A percentile compares a stretch with the other conserved stretches of the same genome.
Conservation (phyloP, 371 early-diverging fungal genomes). For the Rhizopus sp. region DNA sequence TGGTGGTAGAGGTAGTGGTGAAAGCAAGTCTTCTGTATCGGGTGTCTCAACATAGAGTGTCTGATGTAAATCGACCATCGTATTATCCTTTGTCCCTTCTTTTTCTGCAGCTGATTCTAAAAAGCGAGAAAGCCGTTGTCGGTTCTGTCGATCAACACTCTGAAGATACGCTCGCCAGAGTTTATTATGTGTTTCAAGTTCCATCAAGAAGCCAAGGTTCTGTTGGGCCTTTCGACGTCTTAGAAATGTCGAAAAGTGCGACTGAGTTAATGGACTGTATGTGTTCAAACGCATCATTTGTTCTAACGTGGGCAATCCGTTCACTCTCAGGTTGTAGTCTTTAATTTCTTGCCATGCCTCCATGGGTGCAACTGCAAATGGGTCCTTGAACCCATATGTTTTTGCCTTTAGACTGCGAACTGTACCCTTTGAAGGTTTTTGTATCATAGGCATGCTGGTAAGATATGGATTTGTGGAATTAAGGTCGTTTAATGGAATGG, state of each 20-base stretch:
- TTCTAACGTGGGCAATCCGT: slow-evolving; percentile 54
- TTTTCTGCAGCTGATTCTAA: slow-evolving; percentile 33
- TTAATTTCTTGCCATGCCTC: slow-evolving; percentile 57
- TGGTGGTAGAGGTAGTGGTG: slow-evolving; percentile 16
- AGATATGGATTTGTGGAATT: slow-evolving; percentile 39
- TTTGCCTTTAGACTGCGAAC: slow-evolving; percentile 32
- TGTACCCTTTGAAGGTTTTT: slow-evolving; percentile 16
- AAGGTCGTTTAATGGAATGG: slow-evolving; percentile 37
- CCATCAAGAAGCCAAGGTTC: slow-evolving; percentile 46
- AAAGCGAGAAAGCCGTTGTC: slow-evolving; percentile 40
- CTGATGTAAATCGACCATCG: slow-evolving; percentile 6
- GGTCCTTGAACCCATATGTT: slow-evolving; percentile 42
- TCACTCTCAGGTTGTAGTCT: slow-evolving; percentile 49
- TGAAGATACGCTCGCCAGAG: slow-evolving; percentile 46
- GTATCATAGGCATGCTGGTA: slow-evolving; percentile 14
- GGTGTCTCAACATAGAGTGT: slow-evolving; percentile 24
- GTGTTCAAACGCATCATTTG: slow-evolving; percentile 49
- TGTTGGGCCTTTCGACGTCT: slow-evolving; percentile 40
- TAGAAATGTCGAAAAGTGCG: slow-evolving; percentile 43
- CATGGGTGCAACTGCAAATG: slow-evolving; percentile 48
- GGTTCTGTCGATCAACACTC: slow-evolving; percentile 31
- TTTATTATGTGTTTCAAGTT: slow-evolving; percentile 50
- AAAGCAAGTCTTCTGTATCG: slow-evolving; percentile 34
- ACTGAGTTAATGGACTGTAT: slow-evolving; percentile 40
- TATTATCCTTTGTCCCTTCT: slow-evolving; percentile 9